Percentiles rank a stretch among this genome's conserved stretches.
Evolutionary conservation across 768 basidiomycete genomes (phyloP).

Genomic region (Daedalea quercina): DNA sequence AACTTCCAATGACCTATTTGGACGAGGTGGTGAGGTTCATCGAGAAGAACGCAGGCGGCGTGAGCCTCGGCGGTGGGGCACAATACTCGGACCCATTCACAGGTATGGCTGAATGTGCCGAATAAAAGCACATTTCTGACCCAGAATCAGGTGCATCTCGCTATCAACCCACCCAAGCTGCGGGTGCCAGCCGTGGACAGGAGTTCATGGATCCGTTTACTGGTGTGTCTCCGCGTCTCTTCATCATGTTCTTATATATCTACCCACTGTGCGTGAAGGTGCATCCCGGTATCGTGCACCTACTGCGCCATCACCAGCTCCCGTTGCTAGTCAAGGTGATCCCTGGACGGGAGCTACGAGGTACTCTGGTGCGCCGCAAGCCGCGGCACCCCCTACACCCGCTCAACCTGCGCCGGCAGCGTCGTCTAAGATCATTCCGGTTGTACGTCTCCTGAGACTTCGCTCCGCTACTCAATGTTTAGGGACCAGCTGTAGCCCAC

Average conservation of each 20-base stretch:
- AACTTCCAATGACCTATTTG: constrained; percentile 74
- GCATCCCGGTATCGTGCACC: constrained; percentile 25
- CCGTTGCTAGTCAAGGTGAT: constrained; percentile 38
- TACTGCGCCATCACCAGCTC: constrained; percentile 19
- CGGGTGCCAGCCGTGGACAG: constrained; percentile 4
- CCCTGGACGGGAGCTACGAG: constrained; percentile 71
- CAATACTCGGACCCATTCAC: constrained; percentile 88
- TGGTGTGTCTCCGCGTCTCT: constrained; percentile 7
- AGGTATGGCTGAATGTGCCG: constrained; percentile 34
- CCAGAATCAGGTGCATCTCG: constrained; percentile 24
- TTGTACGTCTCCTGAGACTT: constrained; percentile 10
- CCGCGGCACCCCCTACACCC: constrained; percentile 26
- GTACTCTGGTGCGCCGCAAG: constrained; percentile 37
- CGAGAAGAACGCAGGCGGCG: constrained; percentile 81
- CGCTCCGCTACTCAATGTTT: not conserved
- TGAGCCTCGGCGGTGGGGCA: constrained; percentile 52
- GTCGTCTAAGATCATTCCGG: constrained; percentile 13
- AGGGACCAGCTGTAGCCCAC: constrained; percentile 37
- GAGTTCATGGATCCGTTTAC: constrained; percentile 25
- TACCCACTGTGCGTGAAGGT: constrained; percentile 15
- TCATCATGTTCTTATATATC: constrained; percentile 7
- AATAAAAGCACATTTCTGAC: not conserved
- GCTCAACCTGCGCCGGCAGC: constrained; percentile 26
- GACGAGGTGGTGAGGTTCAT: constrained; percentile 93
- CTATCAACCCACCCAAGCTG: constrained; percentile 22